Conservation (phyloP, 257 asterid species). For the Nicotiana paniculata region DNA sequence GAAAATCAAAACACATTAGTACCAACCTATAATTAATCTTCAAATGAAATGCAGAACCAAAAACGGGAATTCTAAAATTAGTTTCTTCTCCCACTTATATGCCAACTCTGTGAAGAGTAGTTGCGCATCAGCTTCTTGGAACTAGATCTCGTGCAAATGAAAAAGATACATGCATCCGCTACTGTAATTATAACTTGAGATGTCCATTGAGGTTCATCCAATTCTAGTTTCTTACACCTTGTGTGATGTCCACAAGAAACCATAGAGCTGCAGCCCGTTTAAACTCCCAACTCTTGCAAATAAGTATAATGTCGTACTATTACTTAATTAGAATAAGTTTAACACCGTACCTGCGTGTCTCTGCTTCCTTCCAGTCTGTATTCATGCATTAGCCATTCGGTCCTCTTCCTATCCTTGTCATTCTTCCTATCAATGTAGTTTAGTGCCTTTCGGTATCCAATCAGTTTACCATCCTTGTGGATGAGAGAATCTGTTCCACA, state of each 20-base stretch:
- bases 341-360: not conserved
- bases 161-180: not conserved
- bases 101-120: not conserved
- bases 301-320: not conserved
- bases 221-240: not conserved
- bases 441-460: not conserved
- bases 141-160: not conserved
- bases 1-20: not conserved
- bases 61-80: not conserved
- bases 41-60: not conserved
- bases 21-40: not conserved
- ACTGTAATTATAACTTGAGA: not conserved
- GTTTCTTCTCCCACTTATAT: not conserved
- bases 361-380: not conserved
- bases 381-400: not conserved
- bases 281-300: not conserved
- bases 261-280: not conserved
- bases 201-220: not conserved
- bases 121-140: not conserved
- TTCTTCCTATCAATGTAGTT: not conserved
- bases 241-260: not conserved
- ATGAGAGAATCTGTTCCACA: not conserved
- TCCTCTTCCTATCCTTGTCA: not conserved
- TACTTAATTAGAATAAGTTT: not conserved
- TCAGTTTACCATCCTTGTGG: constrained; percentile 2